Conservation (phyloP, 2,329 filamentous ascomycete genomes). For the Aspergillus brunneoviolaceus region DNA sequence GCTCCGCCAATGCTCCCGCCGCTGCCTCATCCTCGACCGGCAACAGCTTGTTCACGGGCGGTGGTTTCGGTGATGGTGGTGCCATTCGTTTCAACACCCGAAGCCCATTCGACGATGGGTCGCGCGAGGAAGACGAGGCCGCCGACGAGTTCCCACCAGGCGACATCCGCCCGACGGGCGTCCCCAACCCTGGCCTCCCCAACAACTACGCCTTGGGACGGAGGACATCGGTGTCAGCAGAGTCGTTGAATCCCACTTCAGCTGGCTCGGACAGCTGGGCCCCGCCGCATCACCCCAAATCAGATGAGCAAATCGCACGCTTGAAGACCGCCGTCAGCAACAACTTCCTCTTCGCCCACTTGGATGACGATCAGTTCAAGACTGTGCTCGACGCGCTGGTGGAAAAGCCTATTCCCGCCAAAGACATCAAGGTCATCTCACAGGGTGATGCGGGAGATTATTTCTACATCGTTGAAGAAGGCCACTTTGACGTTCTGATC, state of each 20-base stretch:
- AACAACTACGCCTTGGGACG: slow-evolving; percentile 91
- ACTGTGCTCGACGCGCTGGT: slow-evolving; percentile 88
- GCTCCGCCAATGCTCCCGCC: slow-evolving; percentile 35
- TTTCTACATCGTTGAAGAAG: slow-evolving; percentile 95
- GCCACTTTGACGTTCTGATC: slow-evolving; percentile 87
- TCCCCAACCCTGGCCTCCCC: slow-evolving; percentile 56
- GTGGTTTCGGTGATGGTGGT: slow-evolving; percentile 23
- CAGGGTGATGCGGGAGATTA: slow-evolving; percentile 96
- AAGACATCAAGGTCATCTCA: slow-evolving; percentile 85
- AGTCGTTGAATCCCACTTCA: slow-evolving; percentile 87
- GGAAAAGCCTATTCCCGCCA: slow-evolving; percentile 92
- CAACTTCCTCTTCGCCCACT: slow-evolving; percentile 91
- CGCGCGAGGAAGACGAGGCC: slow-evolving; percentile 21
- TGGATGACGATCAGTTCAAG: slow-evolving; percentile 87
- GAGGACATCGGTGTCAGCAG: slow-evolving; percentile 93
- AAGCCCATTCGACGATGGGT: slow-evolving; percentile 33
- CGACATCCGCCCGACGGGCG: slow-evolving; percentile 28
- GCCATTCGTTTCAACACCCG: slow-evolving; percentile 32
- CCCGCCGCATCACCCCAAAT: slow-evolving; percentile 81
- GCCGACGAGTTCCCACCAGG: slow-evolving; percentile 22
- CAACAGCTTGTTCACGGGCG: slow-evolving; percentile 46
- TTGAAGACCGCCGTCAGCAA: slow-evolving; percentile 77
- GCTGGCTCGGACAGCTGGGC: slow-evolving; percentile 86
- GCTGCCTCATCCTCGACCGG: slow-evolving; percentile 27
- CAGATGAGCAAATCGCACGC: slow-evolving; percentile 73